Conservation (phyloP, 2,329 filamentous ascomycete genomes). For the Pseudovirgaria hyperparasitica region DNA sequence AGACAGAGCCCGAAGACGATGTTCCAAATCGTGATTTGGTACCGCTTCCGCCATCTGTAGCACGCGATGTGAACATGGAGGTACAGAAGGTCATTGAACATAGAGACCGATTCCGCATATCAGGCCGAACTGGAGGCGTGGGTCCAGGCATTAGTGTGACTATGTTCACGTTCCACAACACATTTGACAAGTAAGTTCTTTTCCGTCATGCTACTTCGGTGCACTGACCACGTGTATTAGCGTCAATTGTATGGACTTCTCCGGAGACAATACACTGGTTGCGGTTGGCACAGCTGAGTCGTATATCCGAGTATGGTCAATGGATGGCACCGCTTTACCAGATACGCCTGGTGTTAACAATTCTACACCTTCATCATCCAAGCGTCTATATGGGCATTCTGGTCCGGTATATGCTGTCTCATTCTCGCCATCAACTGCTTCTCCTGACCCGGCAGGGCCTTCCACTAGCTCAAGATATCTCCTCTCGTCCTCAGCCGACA, state of each 20-base stretch:
- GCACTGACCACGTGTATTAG: slow-evolving; percentile 28
- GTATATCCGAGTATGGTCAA: slow-evolving; percentile 87
- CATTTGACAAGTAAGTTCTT: slow-evolving; percentile 63
- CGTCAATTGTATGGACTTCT: slow-evolving; percentile 90
- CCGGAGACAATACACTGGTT: slow-evolving; percentile 74
- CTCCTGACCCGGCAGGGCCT: slow-evolving; percentile 33
- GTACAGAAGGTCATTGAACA: slow-evolving; percentile 90
- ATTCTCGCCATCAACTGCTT: slow-evolving; percentile 61
- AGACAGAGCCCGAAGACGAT: slow-evolving; percentile 80
- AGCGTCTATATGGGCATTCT: slow-evolving; percentile 71
- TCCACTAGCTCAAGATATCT: slow-evolving; percentile 59
- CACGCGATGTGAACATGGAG: slow-evolving; percentile 84
- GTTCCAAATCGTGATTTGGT: slow-evolving; percentile 66
- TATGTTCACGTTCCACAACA: slow-evolving; percentile 99
- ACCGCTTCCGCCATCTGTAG: slow-evolving; percentile 76
- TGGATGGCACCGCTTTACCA: slow-evolving; percentile 71
- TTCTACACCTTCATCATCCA: slow-evolving; percentile 56
- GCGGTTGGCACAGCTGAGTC: slow-evolving; percentile 87
- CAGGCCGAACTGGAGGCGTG: slow-evolving; percentile 69
- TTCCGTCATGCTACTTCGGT: background rate
- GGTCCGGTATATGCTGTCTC: slow-evolving; percentile 80
- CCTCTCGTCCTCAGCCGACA: slow-evolving; percentile 77
- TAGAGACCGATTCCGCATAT: slow-evolving; percentile 80
- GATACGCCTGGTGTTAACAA: slow-evolving; percentile 42
- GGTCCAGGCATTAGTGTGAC: slow-evolving; percentile 76